Evolutionary conservation across 805 yeast species (phyloP).

Genomic region (Babjeviella inositovora): DNA sequence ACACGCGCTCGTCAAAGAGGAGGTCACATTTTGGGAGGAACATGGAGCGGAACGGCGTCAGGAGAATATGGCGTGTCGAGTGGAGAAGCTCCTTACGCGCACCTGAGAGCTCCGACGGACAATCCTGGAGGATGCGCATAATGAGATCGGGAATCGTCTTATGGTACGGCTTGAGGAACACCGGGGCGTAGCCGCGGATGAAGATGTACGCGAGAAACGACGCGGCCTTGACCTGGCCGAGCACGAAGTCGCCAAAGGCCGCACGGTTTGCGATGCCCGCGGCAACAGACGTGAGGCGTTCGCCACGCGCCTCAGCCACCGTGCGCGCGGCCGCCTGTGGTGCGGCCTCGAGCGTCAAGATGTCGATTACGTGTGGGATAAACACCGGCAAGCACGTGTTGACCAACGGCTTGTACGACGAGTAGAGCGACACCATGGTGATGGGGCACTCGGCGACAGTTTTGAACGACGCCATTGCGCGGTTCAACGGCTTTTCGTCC

Average conservation of each 20-base stretch:
- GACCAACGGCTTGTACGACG: slow-evolving; percentile 69
- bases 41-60: slow-evolving; percentile 71
- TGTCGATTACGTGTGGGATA: slow-evolving; percentile 65
- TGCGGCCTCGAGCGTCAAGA: slow-evolving; percentile 65
- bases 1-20: slow-evolving; percentile 71
- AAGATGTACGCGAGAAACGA: slow-evolving; percentile 87
- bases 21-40: slow-evolving; percentile 79
- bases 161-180: slow-evolving; percentile 37
- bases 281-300: slow-evolving; percentile 53
- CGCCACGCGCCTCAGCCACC: slow-evolving; percentile 36
- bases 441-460: slow-evolving; percentile 94
- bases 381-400: slow-evolving; percentile 57
- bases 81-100: slow-evolving; percentile 88
- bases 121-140: slow-evolving; percentile 76
- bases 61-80: slow-evolving; percentile 87
- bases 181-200: slow-evolving; percentile 67
- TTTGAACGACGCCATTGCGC: slow-evolving; percentile 73
- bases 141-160: slow-evolving; percentile 74
- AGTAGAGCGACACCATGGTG: slow-evolving; percentile 82
- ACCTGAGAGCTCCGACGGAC: slow-evolving; percentile 84
- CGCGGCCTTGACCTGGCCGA: slow-evolving; percentile 92
- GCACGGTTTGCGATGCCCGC: slow-evolving; percentile 61
- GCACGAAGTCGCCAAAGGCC: slow-evolving; percentile 74
- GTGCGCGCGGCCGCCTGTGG: slow-evolving; percentile 59
- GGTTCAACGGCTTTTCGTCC: slow-evolving; percentile 32